Evolutionary conservation across 73 alveolate genomes (phyloP).

Genomic region (Breviolum minutum): DNA sequence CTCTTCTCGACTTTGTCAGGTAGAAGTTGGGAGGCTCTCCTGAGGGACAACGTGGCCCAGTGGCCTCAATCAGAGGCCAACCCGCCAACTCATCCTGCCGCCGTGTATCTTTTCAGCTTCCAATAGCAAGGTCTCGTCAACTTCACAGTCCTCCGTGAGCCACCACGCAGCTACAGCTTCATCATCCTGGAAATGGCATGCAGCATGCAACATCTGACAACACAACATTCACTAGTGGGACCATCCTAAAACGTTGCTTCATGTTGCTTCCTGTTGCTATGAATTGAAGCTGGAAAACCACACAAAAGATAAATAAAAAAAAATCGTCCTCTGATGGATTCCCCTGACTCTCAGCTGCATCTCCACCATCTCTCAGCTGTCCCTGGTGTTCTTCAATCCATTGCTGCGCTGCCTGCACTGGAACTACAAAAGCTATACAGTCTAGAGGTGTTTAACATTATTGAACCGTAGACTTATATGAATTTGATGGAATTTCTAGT

Average conservation of each 20-base stretch:
- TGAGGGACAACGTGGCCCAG: not conserved
- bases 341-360: not conserved
- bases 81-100: not conserved
- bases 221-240: not conserved
- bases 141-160: conserved; percentile 66
- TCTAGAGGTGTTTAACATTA: too few species aligned
- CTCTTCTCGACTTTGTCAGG: conserved; percentile 11
- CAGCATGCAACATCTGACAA: too few species aligned
- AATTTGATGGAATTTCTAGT: too few species aligned
- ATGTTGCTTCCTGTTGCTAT: not conserved
- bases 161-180: conserved; percentile 5
- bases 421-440: too few species aligned
- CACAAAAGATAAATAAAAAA: not conserved
- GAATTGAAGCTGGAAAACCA: not conserved
- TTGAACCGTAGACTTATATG: too few species aligned
- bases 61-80: too few species aligned
- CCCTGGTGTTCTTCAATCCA: conserved; percentile 51
- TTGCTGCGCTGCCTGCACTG: conserved; percentile 18
- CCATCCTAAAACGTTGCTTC: too few species aligned
- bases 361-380: not conserved
- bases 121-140: conserved; percentile 36
- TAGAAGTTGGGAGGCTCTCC: conserved; percentile 44
- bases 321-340: conserved; percentile 1
- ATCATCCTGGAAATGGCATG: conserved; percentile 12
- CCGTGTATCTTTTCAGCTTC: conserved; percentile 51